Base-by-base conservation (phyloP, 805 yeast species). In the Metschnikowia bowlesiae region DNA sequence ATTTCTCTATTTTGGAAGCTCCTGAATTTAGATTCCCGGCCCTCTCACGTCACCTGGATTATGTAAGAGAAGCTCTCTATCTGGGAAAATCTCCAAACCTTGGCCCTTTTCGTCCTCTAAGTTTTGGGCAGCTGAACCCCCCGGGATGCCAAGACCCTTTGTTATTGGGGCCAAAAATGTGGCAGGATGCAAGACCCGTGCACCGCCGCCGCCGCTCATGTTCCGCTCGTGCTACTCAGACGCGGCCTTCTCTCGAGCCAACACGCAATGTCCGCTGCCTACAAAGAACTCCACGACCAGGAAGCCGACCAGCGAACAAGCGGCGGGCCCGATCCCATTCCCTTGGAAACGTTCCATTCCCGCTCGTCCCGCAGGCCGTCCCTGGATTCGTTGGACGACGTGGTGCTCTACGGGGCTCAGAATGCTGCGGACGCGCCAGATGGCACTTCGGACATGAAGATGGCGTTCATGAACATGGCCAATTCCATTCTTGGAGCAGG, bases 391-490 rank as follows among this genome's bases (percentile, higher is more conserved):
- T 16, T 39, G 30, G 54, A 46, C 3, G 48, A 39, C 11, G 31
- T 46, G 31, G 52, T 43, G n/a, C 50, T 46, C 38, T 50, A 48
- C 30, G 39, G 46, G 29, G 39, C n/a, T 10, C 39, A 10, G 36
- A n/a, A 34, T n/a, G 36, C 32, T 22, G 22, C 0, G 29, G 35
- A 43, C 31, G 50, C 31, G 36, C 36, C 45, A 6, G 49, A 55
- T 18, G 76, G 75, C 4, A 62, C 64, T 18, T 71, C 76, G 10
- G 63, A 57, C 53, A 75, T 91, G 77, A 80, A 78, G 51, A 86
- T 86, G 89, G 97, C 97, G 5, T 90, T 91, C 62, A 87, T 91
- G 95, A 92, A 92, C 67, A 90, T 91, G 96, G 96, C 97, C 8
- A 91, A 91, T 67, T 85, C 95, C 16, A 92, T 92, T 53, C 74